These are phyloP conservation scores for Avena sativa DNA, from an alignment of 176 grass and related monocot genomes.

Conservation along the genomic window DNA sequence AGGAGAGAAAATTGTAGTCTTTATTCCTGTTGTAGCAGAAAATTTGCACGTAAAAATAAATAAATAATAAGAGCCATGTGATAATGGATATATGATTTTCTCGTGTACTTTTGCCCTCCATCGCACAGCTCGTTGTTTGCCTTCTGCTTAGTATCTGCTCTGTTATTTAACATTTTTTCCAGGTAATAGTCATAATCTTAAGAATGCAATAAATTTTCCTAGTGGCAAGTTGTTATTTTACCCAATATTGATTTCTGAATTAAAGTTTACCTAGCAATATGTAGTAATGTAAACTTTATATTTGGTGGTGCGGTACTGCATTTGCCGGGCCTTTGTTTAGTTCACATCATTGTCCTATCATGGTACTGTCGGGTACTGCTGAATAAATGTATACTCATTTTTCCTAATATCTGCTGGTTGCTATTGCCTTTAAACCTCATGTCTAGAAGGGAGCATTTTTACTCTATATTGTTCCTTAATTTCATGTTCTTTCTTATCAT, in stretches of 20 bases:
- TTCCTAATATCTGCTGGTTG: slow-evolving; percentile 21
- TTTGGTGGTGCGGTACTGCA: slow-evolving; percentile 11
- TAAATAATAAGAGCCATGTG: not conserved
- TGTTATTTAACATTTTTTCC: not conserved
- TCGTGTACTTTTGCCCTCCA: slow-evolving; percentile 23
- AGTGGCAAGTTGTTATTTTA: not conserved
- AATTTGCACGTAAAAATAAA: not conserved
- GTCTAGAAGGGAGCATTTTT: slow-evolving; percentile 24
- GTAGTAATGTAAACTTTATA: not conserved
- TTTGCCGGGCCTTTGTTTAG: slow-evolving; percentile 9
- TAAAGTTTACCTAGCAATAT: slow-evolving; percentile 24
- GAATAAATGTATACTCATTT: not conserved
- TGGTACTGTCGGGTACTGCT: not conserved
- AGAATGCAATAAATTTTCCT: slow-evolving; percentile 3
- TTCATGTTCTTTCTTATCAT: slow-evolving; percentile 32
- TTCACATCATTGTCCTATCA: slow-evolving; percentile 30
- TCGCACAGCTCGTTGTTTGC: slow-evolving; percentile 9
- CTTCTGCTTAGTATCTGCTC: slow-evolving; percentile 16
- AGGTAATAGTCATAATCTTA: not conserved
- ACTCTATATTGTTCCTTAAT: not conserved
- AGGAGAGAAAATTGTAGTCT: not conserved
- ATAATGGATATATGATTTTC: slow-evolving; percentile 8
- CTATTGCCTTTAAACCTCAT: slow-evolving; percentile 12
- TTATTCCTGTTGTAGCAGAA: slow-evolving; percentile 23
- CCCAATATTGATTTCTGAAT: slow-evolving; percentile 18